Evolutionary conservation across 2,329 filamentous ascomycete genomes (phyloP).

Genomic region (Tolypocladium pustulatum): DNA sequence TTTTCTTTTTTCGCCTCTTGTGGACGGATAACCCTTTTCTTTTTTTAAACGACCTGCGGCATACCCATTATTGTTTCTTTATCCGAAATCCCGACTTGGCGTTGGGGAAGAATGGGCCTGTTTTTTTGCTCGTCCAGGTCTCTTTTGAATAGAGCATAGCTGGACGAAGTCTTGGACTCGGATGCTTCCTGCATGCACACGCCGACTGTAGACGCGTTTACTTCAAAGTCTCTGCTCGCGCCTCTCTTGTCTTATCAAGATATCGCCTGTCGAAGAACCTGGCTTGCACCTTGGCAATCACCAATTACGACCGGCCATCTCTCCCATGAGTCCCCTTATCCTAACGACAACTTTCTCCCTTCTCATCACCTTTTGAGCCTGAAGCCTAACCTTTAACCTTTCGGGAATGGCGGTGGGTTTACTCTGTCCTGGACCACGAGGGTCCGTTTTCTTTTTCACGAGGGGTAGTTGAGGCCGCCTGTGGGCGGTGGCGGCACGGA

Average conservation of each 20-base stretch:
- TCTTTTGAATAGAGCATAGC: constrained; percentile 1
- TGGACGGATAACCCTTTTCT: background rate
- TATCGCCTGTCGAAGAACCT: background rate
- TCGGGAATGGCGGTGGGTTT: background rate
- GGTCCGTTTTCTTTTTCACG: background rate
- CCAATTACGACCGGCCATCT: background rate
- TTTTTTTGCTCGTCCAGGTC: constrained; percentile 4
- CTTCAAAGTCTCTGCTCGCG: background rate
- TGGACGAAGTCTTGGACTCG: background rate
- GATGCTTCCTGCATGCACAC: constrained; percentile 1
- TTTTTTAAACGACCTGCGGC: constrained; percentile 1
- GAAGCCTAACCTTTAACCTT: background rate
- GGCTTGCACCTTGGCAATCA: background rate
- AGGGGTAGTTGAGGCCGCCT: background rate
- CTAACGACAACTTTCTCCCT: constrained; percentile 9
- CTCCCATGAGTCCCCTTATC: constrained; percentile 4
- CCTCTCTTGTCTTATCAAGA: constrained; percentile 1
- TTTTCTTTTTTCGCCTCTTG: background rate
- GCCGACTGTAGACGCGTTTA: background rate
- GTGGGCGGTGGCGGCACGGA: background rate
- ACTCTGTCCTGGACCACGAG: background rate
- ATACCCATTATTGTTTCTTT: background rate
- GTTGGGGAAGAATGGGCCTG: background rate
- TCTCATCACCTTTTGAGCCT: background rate
- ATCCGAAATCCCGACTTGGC: background rate